Base-by-base conservation (phyloP, 1,284 basidiomycete genomes). In the Ustilago xerochloae region DNA sequence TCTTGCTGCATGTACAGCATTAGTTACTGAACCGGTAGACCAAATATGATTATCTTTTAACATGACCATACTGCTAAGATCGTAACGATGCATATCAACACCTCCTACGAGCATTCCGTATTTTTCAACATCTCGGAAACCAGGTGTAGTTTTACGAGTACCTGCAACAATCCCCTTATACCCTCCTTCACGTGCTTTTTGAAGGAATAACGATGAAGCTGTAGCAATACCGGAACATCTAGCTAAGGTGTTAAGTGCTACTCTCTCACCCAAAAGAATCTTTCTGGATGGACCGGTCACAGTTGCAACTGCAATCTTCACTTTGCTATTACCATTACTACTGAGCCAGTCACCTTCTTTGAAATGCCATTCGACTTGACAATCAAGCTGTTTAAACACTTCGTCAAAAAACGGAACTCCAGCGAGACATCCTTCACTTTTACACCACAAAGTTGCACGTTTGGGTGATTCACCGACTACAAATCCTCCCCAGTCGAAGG, bases 11-110 rank as follows among this genome's bases (percentile, higher is more conserved):
- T 90, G 85, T 67, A 99, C 90, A 1, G 96, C 96, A 46, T 90
- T 87, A 0, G 92, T 93, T 78, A 99, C 97, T 4, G 94, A 96
- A 24, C 94, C 94, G 28, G 91, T 93, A 7, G 94, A 95, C 95
- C 94, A 98, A 82, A 99, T 94, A 84, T 99, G 97, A 85, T 99
- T 99, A 84, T 99, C 96, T 86, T 99, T 99, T 81, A 99, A 90
- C 96, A 99, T 99, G 83, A 99, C 96, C 96, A 99, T 99, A 84
- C 92, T 93, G 36, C 92, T 94, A 32, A 99, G 88, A 85, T 98
- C 95, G 81, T 97, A 92, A n/a, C 97, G 89, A 86, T 99, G 97
- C 18, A 93, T 88, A 85, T 99, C 97, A 74, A 98, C 92, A 5
- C 96, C 97, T 24, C 97, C 96, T 26, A 99, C 93, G 46, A 98